Evolutionary conservation across 2,329 filamentous ascomycete species (phyloP).

Genomic region (Thermomyces lanuginosus): DNA sequence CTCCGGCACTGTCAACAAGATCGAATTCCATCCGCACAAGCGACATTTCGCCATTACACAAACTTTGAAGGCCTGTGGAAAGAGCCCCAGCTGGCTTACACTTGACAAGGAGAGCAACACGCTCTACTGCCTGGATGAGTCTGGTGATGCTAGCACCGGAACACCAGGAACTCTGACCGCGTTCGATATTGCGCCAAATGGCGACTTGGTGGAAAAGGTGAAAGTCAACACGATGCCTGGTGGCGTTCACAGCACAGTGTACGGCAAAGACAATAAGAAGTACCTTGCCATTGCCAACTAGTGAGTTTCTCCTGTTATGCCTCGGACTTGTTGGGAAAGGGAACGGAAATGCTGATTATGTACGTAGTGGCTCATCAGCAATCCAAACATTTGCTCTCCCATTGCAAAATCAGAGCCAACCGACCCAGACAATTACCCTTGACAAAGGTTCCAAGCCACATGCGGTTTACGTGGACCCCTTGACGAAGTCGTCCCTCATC

Average conservation of each 20-base stretch:
- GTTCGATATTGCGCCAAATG: constrained; percentile 9
- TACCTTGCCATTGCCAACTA: constrained; percentile 24
- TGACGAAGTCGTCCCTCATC: constrained; percentile 45
- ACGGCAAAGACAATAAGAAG: constrained; percentile 11
- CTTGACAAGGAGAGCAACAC: constrained; percentile 12
- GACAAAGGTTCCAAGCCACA: constrained; percentile 46
- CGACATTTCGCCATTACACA: constrained; percentile 11
- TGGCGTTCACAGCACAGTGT: constrained; percentile 21
- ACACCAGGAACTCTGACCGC: constrained; percentile 9
- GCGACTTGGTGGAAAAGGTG: constrained; percentile 7
- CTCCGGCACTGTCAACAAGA: constrained; percentile 18
- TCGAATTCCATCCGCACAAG: constrained; percentile 11
- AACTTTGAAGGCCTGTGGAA: constrained; percentile 16
- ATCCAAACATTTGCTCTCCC: constrained; percentile 30
- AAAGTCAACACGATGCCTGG: constrained; percentile 13
- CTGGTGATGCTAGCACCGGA: too few relatives aligned
- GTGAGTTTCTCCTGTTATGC: constrained; percentile 11
- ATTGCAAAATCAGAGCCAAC: constrained; percentile 11
- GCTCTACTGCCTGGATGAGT: constrained; percentile 23
- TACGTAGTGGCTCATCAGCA: constrained; percentile 3
- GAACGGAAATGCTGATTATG: background rate
- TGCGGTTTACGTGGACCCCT: constrained; percentile 48
- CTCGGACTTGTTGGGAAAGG: background rate
- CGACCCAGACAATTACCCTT: constrained; percentile 18
- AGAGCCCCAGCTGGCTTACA: constrained; percentile 23